phyloP scores from a whole-genome alignment of 1,284 basidiomycete genomes.

The Cutaneotrichosporon cutaneum region DNA sequence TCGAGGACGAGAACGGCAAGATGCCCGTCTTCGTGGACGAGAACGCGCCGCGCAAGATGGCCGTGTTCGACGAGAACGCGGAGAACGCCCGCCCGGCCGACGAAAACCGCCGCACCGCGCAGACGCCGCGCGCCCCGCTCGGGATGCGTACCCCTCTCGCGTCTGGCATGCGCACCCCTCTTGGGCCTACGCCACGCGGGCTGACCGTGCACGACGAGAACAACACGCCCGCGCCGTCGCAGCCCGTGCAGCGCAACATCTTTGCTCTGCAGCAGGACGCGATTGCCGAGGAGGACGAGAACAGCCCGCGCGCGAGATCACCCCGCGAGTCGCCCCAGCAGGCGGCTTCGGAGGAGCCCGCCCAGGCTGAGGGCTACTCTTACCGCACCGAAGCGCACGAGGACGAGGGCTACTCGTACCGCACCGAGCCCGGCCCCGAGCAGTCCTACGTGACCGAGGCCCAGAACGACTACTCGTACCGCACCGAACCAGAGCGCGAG shows the following conservation, averaged over 20 bases:
- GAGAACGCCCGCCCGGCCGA: slow-evolving; percentile 18
- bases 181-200: slow-evolving; percentile 31
- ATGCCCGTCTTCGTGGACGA: slow-evolving; percentile 31
- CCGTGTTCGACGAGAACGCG: slow-evolving; percentile 41
- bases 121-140: background rate
- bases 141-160: slow-evolving; percentile 29
- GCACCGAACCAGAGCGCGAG: slow-evolving; percentile 11
- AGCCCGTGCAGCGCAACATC: slow-evolving; percentile 18
- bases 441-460: slow-evolving; percentile 10
- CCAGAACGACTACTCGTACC: slow-evolving; percentile 7
- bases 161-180: slow-evolving; percentile 27
- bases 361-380: background rate
- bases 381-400: background rate
- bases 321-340: background rate
- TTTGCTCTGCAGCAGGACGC: slow-evolving; percentile 15
- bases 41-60: slow-evolving; percentile 26
- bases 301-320: background rate
- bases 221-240: slow-evolving; percentile 18
- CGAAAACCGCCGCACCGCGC: slow-evolving; percentile 35
- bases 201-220: slow-evolving; percentile 44
- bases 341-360: background rate
- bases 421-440: slow-evolving; percentile 13
- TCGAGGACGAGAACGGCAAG: slow-evolving; percentile 13
- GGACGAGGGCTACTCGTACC: slow-evolving; percentile 8
- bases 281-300: slow-evolving; percentile 23